These are phyloP conservation scores for Colletotrichum liaoningense DNA, from an alignment of 2,329 filamentous ascomycete species.

Conservation along the genomic window DNA sequence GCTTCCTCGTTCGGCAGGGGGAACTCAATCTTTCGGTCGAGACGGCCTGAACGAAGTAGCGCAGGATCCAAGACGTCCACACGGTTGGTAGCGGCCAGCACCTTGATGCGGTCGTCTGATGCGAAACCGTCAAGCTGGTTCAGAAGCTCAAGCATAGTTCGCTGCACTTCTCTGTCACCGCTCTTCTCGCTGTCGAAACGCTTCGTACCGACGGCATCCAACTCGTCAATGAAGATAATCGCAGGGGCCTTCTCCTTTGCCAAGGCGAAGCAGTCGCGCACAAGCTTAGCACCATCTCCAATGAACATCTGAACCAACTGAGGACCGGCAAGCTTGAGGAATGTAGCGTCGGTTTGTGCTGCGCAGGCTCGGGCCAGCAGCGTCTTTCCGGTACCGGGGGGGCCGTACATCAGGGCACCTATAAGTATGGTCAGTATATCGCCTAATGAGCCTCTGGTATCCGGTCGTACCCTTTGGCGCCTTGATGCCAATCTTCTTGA, in stretches of 20 bases:
- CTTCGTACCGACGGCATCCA: slow-evolving; percentile 98
- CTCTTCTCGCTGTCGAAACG: slow-evolving; percentile 99
- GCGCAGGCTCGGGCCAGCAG: slow-evolving; percentile 95
- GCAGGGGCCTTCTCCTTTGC: slow-evolving; percentile 99
- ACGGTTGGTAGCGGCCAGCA: slow-evolving; percentile 93
- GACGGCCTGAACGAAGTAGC: slow-evolving; percentile 87
- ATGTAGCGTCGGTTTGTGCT: slow-evolving; percentile 97
- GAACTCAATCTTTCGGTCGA: slow-evolving; percentile 98
- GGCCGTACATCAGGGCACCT: slow-evolving; percentile 99
- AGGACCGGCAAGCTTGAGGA: slow-evolving; percentile 96
- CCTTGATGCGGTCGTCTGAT: slow-evolving; percentile 96
- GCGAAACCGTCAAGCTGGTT: slow-evolving; percentile 99
- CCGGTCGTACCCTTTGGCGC: slow-evolving; percentile 86
- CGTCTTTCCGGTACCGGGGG: slow-evolving; percentile 90
- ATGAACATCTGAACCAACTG: slow-evolving; percentile 99
- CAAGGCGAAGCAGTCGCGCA: slow-evolving; percentile 95
- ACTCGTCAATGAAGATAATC: slow-evolving; percentile 99
- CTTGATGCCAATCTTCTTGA: slow-evolving; percentile 99
- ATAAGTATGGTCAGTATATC: not conserved
- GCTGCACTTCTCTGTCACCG: slow-evolving; percentile 96
- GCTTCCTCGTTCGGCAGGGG: slow-evolving; percentile 98
- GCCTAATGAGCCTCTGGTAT: slow-evolving; percentile 15
- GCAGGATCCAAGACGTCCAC: slow-evolving; percentile 95
- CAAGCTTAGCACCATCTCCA: slow-evolving; percentile 96
- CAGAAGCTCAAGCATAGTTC: slow-evolving; percentile 98